A percentile compares a stretch with the other conserved stretches of the same genome.
Conservation (phyloP, 805 yeast species). For the Teunomyces pallodes region DNA sequence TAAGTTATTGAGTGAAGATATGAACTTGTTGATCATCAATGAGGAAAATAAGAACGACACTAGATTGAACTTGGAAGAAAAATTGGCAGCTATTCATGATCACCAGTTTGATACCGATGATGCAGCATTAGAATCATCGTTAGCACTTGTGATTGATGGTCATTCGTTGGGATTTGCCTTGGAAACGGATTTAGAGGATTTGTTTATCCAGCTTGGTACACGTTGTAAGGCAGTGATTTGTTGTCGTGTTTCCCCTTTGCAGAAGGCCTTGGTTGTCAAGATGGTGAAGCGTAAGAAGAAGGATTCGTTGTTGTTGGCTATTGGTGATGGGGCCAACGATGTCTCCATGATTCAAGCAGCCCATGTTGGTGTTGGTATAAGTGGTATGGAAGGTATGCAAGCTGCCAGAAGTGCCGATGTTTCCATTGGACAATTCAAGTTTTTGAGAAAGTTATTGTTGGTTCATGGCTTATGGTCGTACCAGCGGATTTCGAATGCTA, state of each 20-base stretch:
- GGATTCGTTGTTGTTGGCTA: conserved; percentile 76
- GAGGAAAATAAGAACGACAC: conserved; percentile 84
- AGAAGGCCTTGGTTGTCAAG: conserved; percentile 93
- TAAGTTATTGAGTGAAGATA: conserved; percentile 88
- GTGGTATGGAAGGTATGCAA: conserved; percentile 99
- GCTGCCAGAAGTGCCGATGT: conserved; percentile 98
- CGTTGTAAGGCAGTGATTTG: conserved; percentile 94
- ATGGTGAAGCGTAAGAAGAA: conserved; percentile 79
- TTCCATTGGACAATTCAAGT: conserved; percentile 93
- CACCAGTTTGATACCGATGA: conserved; percentile 68
- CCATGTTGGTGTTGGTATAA: conserved; percentile 97
- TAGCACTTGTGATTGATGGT: conserved; percentile 94
- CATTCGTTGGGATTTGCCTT: conserved; percentile 84
- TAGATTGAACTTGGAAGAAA: conserved; percentile 64
- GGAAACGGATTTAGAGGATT: conserved; percentile 74
- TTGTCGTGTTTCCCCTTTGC: conserved; percentile 96
- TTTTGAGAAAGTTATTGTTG: conserved; percentile 71
- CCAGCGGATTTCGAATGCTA: conserved; percentile 89
- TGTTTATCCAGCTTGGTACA: conserved; percentile 75
- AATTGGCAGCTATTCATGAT: conserved; percentile 68
- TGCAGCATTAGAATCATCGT: conserved; percentile 52
- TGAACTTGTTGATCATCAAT: conserved; percentile 87
- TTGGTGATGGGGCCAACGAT: conserved; percentile 99
- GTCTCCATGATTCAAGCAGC: conserved; percentile 99
- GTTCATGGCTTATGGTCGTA: conserved; percentile 99